A percentile compares a stretch with the other conserved stretches of the same genome.
Conservation (phyloP, 257 asterid genomes). For the Petrea volubilis region DNA sequence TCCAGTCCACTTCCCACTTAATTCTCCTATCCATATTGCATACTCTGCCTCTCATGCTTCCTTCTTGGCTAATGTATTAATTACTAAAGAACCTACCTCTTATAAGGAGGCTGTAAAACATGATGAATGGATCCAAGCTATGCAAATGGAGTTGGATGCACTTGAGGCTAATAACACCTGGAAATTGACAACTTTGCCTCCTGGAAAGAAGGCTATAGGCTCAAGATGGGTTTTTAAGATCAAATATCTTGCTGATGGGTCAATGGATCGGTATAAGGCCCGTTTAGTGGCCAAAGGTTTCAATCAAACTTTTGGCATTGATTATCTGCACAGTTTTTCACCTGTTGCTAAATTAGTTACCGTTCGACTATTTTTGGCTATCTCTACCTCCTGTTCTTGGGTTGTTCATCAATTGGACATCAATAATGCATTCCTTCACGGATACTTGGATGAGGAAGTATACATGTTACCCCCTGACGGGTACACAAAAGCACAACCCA, state of each 20-base stretch:
- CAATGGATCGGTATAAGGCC: too few species aligned
- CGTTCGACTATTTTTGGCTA: background rate
- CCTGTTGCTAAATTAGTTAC: background rate
- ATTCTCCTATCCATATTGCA: background rate
- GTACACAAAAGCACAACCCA: accelerated
- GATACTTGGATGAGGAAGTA: background rate
- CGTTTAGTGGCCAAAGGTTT: background rate
- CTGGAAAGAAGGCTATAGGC: too few species aligned
- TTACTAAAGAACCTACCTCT: background rate
- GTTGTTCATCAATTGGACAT: background rate
- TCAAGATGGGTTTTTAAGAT: too few species aligned
- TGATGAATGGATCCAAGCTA: background rate
- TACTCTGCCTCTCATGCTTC: background rate
- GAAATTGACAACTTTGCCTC: too few species aligned
- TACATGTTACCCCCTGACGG: background rate
- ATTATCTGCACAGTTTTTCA: background rate
- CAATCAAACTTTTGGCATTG: background rate
- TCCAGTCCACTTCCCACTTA: too few species aligned
- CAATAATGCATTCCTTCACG: background rate
- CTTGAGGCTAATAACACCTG: background rate
- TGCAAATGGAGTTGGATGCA: background rate
- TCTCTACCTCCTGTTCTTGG: background rate
- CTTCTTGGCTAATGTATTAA: background rate
- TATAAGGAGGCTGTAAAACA: background rate
- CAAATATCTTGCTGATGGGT: too few species aligned